Conservation (phyloP, 805 yeast species). For the Candida vaughaniae region DNA sequence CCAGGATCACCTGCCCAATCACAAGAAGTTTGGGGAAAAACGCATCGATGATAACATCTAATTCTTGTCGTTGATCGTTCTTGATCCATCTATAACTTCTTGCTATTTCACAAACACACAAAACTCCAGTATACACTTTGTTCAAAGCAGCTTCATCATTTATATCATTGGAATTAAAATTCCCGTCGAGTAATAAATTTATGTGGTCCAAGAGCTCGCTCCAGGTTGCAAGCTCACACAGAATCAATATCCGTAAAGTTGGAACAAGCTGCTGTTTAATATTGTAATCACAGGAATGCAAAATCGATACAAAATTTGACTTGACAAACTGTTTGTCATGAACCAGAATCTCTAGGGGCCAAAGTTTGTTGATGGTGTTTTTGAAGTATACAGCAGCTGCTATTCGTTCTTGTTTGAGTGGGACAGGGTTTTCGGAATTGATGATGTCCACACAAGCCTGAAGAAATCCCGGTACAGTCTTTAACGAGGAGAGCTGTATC, state of each 20-base stretch:
- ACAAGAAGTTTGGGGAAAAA: constrained; percentile 66
- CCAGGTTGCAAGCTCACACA: constrained; percentile 39
- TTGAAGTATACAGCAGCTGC: constrained; percentile 85
- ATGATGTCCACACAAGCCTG: constrained; percentile 9
- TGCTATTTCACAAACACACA: constrained; percentile 68
- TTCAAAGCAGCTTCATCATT: constrained; percentile 8
- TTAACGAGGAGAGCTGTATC: not conserved
- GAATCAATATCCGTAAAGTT: constrained; percentile 32
- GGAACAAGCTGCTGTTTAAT: constrained; percentile 41
- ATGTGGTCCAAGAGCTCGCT: constrained; percentile 23
- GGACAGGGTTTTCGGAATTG: constrained; percentile 41
- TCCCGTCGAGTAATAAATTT: not conserved
- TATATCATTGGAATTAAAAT: not conserved
- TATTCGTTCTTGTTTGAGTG: constrained; percentile 45
- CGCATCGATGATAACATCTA: constrained; percentile 47
- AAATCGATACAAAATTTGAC: constrained; percentile 63
- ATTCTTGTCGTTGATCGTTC: constrained; percentile 42
- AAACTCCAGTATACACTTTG: constrained; percentile 60
- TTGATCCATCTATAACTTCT: constrained; percentile 70
- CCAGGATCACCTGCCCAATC: constrained; percentile 58
- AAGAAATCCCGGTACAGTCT: constrained; percentile 11
- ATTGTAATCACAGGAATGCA: constrained; percentile 40
- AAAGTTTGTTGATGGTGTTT: constrained; percentile 63
- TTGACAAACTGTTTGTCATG: constrained; percentile 77
- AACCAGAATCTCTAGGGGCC: constrained; percentile 56